Evolutionary conservation across 1,139 yeast species (phyloP).

Genomic region (Suhomyces coccinellae): DNA sequence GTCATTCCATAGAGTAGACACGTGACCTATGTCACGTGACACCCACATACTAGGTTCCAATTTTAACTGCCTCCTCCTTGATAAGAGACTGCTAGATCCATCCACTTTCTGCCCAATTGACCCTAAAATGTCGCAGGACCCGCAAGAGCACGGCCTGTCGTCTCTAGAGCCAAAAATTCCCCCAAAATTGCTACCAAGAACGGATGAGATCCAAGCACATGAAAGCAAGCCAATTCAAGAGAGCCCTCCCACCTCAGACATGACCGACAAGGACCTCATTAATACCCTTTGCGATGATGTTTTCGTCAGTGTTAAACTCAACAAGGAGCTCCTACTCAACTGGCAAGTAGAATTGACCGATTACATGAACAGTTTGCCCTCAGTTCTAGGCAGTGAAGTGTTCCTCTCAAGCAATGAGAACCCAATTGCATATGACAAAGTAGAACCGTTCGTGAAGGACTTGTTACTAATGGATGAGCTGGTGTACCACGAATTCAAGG

Average conservation of each 20-base stretch:
- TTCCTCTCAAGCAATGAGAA: constrained; percentile 14
- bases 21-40: not conserved
- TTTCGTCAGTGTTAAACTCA: constrained; percentile 28
- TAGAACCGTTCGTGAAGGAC: constrained; percentile 18
- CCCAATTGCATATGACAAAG: constrained; percentile 3
- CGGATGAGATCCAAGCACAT: not conserved
- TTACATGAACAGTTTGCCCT: constrained; percentile 21
- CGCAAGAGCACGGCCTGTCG: too few relatives aligned
- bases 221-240: not conserved
- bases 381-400: constrained; percentile 27
- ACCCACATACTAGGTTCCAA: too few relatives aligned
- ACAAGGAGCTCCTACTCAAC: constrained; percentile 29
- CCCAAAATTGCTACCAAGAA: not conserved
- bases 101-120: too few relatives aligned
- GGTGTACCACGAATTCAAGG: constrained; percentile 32
- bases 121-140: too few relatives aligned
- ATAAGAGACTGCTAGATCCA: too few relatives aligned
- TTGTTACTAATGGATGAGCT: constrained; percentile 25
- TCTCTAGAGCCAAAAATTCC: not conserved
- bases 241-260: not conserved
- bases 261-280: constrained; percentile 13
- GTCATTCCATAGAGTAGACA: too few relatives aligned
- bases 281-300: constrained; percentile 25
- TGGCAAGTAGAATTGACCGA: constrained; percentile 40
- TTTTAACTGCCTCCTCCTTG: too few relatives aligned